Base-by-base conservation (phyloP, 2,329 filamentous ascomycete genomes). In the Ceratocystis albifundus region DNA sequence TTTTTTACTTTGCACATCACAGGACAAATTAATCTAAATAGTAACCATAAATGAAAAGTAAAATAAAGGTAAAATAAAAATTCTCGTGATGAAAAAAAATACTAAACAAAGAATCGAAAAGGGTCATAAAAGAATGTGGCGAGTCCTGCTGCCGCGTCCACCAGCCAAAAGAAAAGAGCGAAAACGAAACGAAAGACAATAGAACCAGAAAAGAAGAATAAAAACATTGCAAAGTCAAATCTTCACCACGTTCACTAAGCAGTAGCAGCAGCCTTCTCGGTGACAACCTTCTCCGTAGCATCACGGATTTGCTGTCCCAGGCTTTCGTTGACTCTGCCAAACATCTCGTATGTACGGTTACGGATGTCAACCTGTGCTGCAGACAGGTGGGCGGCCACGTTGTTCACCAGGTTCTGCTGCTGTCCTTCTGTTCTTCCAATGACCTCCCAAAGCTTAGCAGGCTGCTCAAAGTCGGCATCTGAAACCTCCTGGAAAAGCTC, bases 311-410 rank as follows among this genome's bases (percentile, higher is more conserved):
- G 46, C 8, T 63, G 59, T 4, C 83, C 83, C 2, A 86, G 77
- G 17, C 78, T 77, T 8, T 74, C 69, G 69, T 84, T 79, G n/a
- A 87, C 82, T 57, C 76, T 78, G 50, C 73, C 72, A 73, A 86
- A 87, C 82, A 86, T 85, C 64, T 77, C 80, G 71, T 85, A 86
- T 17, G 83, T 84, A 53, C 80, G 77, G 70, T 80, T 77, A 46
- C 84, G 78, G 46, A 84, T 82, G 69, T 80, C 80, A 67, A 77
- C 75, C 70, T 80, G 76, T 1, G 83, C 84, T 63, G 74, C 79
- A 57, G 75, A 75, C 69, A 88, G 74, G 70, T 87, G 83, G 2
- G 76, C 82, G 2, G 83, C 74, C 20, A 87, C 77, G 69, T 87
- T 88, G 66, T 76, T 72, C 48, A 87, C 74, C 67, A 85, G 84